phyloP scores from a whole-genome alignment of 768 basidiomycete genomes.

The Pholiota conissans region DNA sequence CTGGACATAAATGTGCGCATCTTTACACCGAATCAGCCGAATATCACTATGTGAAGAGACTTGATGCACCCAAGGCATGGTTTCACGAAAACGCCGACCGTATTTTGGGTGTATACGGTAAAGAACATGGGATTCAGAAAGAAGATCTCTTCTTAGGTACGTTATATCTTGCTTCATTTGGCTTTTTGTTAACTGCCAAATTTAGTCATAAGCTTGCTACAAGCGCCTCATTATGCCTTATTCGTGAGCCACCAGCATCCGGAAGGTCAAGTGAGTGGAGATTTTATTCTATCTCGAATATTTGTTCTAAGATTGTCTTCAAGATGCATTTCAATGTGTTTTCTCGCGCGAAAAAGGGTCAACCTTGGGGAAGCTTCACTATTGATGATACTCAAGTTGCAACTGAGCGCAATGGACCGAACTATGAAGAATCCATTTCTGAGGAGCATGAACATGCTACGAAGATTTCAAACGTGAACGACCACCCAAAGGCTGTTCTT shows the following conservation, averaged over 20 bases:
- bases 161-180: constrained; percentile 8
- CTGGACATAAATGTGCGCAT: constrained; percentile 65
- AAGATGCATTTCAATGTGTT: constrained; percentile 75
- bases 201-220: constrained; percentile 66
- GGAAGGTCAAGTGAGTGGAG: constrained; percentile 32
- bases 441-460: constrained; percentile 39
- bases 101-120: constrained; percentile 58
- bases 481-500: constrained; percentile 51
- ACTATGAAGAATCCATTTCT: constrained; percentile 41
- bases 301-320: not conserved
- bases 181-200: too few species aligned
- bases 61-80: constrained; percentile 71
- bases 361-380: constrained; percentile 76
- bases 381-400: constrained; percentile 53
- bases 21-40: constrained; percentile 70
- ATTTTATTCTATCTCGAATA: constrained; percentile 2
- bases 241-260: constrained; percentile 75
- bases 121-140: constrained; percentile 46
- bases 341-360: constrained; percentile 45
- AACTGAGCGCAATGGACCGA: constrained; percentile 42
- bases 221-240: constrained; percentile 69
- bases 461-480: constrained; percentile 52
- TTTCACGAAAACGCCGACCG: constrained; percentile 67
- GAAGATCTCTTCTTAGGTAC: constrained; percentile 60
- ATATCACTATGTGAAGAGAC: constrained; percentile 63